Conservation (phyloP, 805 yeast genomes). For the Suhomyces tanzawaensis region DNA sequence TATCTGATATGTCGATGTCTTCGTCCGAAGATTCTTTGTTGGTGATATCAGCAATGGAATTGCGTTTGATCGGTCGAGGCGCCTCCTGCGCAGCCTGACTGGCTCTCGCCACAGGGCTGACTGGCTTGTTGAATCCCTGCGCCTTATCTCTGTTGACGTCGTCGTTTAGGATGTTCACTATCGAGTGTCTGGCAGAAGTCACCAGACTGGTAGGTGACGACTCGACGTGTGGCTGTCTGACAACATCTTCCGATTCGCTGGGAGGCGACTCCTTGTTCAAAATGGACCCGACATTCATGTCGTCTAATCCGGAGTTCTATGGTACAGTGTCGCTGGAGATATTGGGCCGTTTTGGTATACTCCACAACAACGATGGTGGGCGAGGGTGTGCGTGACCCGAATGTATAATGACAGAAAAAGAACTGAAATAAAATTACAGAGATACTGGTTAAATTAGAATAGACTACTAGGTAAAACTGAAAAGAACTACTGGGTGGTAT, state of each 20-base stretch:
- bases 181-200: slow-evolving; percentile 25
- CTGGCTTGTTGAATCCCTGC: slow-evolving; percentile 1
- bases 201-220: slow-evolving; percentile 6
- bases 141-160: slow-evolving; percentile 2
- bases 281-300: slow-evolving; percentile 40
- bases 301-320: too few relatives aligned
- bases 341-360: too few relatives aligned
- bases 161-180: slow-evolving; percentile 29
- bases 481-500: too few relatives aligned
- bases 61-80: slow-evolving; percentile 13
- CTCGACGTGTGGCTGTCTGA: background rate
- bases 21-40: slow-evolving; percentile 18
- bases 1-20: background rate
- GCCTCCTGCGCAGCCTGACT: background rate
- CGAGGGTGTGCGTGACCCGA: too few relatives aligned
- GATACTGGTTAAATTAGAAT: too few relatives aligned
- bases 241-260: slow-evolving; percentile 13
- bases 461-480: too few relatives aligned
- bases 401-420: too few relatives aligned
- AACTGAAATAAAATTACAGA: too few relatives aligned
- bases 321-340: too few relatives aligned
- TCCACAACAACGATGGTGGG: too few relatives aligned
- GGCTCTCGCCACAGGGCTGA: slow-evolving; percentile 1
- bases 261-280: slow-evolving; percentile 35
- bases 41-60: slow-evolving; percentile 32